phyloP scores from a whole-genome alignment of 345 rosid genomes.

The Schrenkiella parvula region DNA sequence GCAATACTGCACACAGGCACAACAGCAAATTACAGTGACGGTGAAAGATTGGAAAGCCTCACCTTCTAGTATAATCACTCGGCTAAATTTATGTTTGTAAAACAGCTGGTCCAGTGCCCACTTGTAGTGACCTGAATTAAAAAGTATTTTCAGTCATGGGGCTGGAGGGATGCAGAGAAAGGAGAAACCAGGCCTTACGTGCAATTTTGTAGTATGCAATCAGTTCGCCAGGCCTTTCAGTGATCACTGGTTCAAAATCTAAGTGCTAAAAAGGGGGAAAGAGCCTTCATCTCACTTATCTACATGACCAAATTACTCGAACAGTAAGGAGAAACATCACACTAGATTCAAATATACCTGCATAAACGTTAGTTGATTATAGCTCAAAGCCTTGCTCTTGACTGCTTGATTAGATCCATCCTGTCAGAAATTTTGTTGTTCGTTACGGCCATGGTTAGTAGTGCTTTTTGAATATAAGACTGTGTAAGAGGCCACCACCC shows the following conservation, averaged over 20 bases:
- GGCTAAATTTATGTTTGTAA: slow-evolving; percentile 72
- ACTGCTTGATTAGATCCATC: slow-evolving; percentile 77
- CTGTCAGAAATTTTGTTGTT: slow-evolving; percentile 35
- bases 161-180: slow-evolving; percentile 23
- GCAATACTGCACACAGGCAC: not conserved
- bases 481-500: slow-evolving; percentile 4
- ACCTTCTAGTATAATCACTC: slow-evolving; percentile 96
- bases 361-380: slow-evolving; percentile 75
- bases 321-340: slow-evolving; percentile 4
- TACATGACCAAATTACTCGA: slow-evolving; percentile 7
- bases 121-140: slow-evolving; percentile 73
- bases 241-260: slow-evolving; percentile 63
- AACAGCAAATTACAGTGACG: not conserved
- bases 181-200: slow-evolving; percentile 44
- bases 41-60: slow-evolving; percentile 15
- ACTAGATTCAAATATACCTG: slow-evolving; percentile 48
- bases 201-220: slow-evolving; percentile 94
- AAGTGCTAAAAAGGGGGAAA: slow-evolving; percentile 55
- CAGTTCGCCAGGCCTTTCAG: slow-evolving; percentile 91
- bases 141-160: slow-evolving; percentile 21
- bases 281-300: not conserved
- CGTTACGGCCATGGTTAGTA: slow-evolving; percentile 1
- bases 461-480: slow-evolving; percentile 13
- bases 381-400: slow-evolving; percentile 75
- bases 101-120: slow-evolving; percentile 95